Conservation (phyloP, 2,329 filamentous ascomycete genomes). For the Pezicula rhizophila region DNA sequence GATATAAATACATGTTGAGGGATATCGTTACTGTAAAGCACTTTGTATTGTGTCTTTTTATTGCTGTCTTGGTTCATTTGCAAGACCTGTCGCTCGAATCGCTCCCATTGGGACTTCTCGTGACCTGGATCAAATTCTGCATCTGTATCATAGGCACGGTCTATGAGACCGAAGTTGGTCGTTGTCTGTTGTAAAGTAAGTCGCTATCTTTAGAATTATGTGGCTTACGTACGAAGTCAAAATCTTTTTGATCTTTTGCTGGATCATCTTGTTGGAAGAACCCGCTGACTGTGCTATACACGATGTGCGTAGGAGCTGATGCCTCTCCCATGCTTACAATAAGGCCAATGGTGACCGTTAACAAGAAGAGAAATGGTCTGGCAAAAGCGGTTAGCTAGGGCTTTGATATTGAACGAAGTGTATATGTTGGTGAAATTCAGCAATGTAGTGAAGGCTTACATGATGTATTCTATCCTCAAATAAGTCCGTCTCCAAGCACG, state of each 20-base stretch:
- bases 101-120: slow-evolving; percentile 52
- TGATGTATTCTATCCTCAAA: no score
- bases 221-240: slow-evolving; percentile 51
- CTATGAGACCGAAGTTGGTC: slow-evolving; percentile 56
- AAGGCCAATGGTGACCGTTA: slow-evolving; percentile 16
- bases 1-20: not conserved
- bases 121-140: slow-evolving; percentile 26
- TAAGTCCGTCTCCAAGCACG: no score
- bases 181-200: slow-evolving; percentile 35
- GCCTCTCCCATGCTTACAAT: slow-evolving; percentile 20
- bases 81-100: slow-evolving; percentile 49
- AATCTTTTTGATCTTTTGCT: slow-evolving; percentile 45
- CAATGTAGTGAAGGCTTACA: not conserved
- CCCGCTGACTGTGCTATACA: slow-evolving; percentile 51
- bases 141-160: slow-evolving; percentile 54
- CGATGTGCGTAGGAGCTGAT: slow-evolving; percentile 32
- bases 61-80: slow-evolving; percentile 41
- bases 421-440: not conserved
- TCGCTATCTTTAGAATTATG: not conserved
- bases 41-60: slow-evolving; percentile 48
- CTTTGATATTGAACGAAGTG: not conserved
- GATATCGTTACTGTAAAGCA: slow-evolving; percentile 42
- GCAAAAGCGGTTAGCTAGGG: no score
- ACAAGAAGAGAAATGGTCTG: slow-evolving; percentile 20
- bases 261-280: slow-evolving; percentile 58